These are phyloP conservation scores for Dioscorea alata DNA, from an alignment of 106 monocot species.

Conservation along the genomic window DNA sequence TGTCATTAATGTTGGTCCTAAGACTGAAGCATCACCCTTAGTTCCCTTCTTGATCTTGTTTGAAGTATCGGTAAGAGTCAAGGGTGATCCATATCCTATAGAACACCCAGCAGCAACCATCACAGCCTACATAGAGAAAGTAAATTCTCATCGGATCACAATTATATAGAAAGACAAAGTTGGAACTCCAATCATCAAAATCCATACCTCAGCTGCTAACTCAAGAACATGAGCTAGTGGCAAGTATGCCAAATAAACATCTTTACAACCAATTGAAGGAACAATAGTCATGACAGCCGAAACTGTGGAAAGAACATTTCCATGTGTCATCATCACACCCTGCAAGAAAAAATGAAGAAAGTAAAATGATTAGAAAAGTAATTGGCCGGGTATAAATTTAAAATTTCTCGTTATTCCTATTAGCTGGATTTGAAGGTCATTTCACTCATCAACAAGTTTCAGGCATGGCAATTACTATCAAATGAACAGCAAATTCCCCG, in stretches of 20 bases:
- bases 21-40: constrained; percentile 86
- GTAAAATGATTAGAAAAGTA: constrained; percentile 2
- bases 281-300: constrained; percentile 98
- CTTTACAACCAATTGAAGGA: constrained; percentile 73
- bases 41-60: constrained; percentile 98
- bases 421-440: too few species aligned
- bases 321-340: constrained; percentile 99
- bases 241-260: constrained; percentile 91
- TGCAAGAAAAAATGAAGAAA: constrained; percentile 15
- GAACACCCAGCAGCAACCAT: constrained; percentile 75
- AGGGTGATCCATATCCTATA: constrained; percentile 93
- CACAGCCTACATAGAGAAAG: constrained; percentile 48
- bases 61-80: constrained; percentile 99
- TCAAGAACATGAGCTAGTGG: constrained; percentile 99
- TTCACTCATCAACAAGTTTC: too few species aligned
- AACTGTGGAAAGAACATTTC: constrained; percentile 73
- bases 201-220: constrained; percentile 86
- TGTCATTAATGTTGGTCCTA: constrained; percentile 87
- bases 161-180: background rate
- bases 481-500: too few species aligned
- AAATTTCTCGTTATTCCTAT: background rate
- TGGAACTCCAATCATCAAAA: background rate
- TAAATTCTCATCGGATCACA: background rate
- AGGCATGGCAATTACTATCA: too few species aligned
- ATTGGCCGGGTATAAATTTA: background rate